These are phyloP conservation scores for Penicillium desertorum DNA, from an alignment of 495 filamentous ascomycete genomes.

Conservation along the genomic window DNA sequence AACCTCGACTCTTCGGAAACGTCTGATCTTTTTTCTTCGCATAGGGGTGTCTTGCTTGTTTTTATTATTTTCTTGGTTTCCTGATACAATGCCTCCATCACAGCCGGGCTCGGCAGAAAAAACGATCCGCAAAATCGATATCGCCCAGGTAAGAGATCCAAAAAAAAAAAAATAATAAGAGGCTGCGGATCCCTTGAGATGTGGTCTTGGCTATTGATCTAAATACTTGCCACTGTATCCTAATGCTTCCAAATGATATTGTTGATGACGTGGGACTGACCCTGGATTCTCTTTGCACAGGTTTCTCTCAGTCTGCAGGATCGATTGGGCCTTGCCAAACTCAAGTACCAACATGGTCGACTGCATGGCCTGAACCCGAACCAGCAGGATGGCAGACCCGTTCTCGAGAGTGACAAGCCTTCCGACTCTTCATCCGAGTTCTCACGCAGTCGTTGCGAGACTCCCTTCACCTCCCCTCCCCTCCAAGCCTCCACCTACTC, in stretches of 20 bases:
- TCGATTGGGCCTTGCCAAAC: slow-evolving; percentile 89
- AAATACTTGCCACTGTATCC: not conserved
- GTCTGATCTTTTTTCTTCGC: not conserved
- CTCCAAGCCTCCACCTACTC: slow-evolving; percentile 41
- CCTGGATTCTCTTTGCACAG: slow-evolving; percentile 44
- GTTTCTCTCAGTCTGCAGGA: slow-evolving; percentile 89
- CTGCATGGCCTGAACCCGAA: slow-evolving; percentile 49
- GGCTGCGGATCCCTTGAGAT: slow-evolving; percentile 2
- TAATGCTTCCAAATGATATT: not conserved
- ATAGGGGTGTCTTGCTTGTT: slow-evolving; percentile 8
- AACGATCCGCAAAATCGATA: slow-evolving; percentile 51
- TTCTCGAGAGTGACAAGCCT: slow-evolving; percentile 39
- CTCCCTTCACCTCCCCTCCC: slow-evolving; percentile 47
- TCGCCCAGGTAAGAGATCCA: slow-evolving; percentile 70
- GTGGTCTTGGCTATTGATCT: not conserved
- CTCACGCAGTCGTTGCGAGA: slow-evolving; percentile 47
- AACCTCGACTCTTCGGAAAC: slow-evolving; percentile 10
- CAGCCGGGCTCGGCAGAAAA: slow-evolving; percentile 41
- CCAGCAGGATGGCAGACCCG: slow-evolving; percentile 61
- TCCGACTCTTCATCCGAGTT: slow-evolving; percentile 80
- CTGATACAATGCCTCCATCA: slow-evolving; percentile 36
- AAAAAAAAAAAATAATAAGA: slow-evolving; percentile 6
- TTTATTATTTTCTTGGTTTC: slow-evolving; percentile 8
- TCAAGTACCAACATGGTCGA: slow-evolving; percentile 88
- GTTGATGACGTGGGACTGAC: slow-evolving; percentile 12